Conservation (phyloP, 2,329 filamentous ascomycete genomes). For the Didymosphaeria variabile region DNA sequence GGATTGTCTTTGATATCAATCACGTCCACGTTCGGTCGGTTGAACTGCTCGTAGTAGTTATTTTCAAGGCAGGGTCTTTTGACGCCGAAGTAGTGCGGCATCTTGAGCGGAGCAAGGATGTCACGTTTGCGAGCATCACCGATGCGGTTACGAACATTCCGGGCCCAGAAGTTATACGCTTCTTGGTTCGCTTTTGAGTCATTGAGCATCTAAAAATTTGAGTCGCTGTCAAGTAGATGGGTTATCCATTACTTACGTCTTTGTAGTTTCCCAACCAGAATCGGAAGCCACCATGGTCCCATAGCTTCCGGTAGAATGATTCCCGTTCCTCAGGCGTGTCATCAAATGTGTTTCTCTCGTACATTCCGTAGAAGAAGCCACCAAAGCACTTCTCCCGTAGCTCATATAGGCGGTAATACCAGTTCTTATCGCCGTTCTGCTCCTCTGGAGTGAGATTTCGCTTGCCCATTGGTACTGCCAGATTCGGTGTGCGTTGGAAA, state of each 20-base stretch:
- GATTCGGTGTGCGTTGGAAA: conserved; percentile 72
- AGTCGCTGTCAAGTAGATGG: too few relatives aligned
- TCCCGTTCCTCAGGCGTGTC: conserved; percentile 49
- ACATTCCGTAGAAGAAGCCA: conserved; percentile 66
- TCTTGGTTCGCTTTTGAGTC: conserved; percentile 48
- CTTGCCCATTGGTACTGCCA: conserved; percentile 65
- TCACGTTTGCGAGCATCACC: conserved; percentile 50
- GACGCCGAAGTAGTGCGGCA: conserved; percentile 50
- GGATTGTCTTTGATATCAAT: conserved; percentile 47
- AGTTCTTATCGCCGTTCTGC: conserved; percentile 16
- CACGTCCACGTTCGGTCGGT: conserved; percentile 48
- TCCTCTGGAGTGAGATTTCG: conserved; percentile 20
- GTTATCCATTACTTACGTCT: too few relatives aligned
- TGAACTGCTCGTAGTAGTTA: conserved; percentile 52
- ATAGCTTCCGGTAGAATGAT: conserved; percentile 48
- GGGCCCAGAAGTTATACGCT: conserved; percentile 54
- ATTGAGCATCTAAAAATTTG: conserved; percentile 28
- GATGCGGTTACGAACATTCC: conserved; percentile 41
- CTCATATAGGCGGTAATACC: neutral
- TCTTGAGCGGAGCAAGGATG: conserved; percentile 49
- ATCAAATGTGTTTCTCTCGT: conserved; percentile 55
- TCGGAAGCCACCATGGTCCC: conserved; percentile 36
- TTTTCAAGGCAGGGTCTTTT: conserved; percentile 54
- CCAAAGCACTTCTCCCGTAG: conserved; percentile 29
- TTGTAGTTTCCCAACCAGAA: neutral